These are phyloP conservation scores for Diutina neorugosa DNA, from an alignment of 1,139 yeast genomes.

Conservation along the genomic window DNA sequence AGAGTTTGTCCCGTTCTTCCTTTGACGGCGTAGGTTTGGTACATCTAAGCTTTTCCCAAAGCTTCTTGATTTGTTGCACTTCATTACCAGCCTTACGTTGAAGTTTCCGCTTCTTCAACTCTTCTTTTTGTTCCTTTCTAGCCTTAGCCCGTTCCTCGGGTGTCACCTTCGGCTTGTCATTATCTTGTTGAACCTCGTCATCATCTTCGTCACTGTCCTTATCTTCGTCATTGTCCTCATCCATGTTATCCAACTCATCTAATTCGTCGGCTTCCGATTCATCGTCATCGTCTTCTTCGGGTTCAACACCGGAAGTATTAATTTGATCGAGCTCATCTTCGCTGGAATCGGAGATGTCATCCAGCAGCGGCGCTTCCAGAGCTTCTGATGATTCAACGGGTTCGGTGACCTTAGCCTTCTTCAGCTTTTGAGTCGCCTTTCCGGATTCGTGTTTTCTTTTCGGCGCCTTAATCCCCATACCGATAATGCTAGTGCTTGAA, in stretches of 20 bases:
- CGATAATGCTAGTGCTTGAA: background rate
- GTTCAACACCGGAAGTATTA: slow-evolving; percentile 11
- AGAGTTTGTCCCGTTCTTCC: slow-evolving; percentile 62
- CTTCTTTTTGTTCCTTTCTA: slow-evolving; percentile 42
- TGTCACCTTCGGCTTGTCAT: slow-evolving; percentile 35
- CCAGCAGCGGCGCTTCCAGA: background rate
- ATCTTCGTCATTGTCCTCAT: slow-evolving; percentile 7
- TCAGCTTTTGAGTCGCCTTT: background rate
- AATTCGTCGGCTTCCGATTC: slow-evolving; percentile 12
- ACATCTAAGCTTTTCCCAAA: slow-evolving; percentile 90
- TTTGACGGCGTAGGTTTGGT: slow-evolving; percentile 76
- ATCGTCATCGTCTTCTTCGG: slow-evolving; percentile 11
- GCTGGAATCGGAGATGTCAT: slow-evolving; percentile 1
- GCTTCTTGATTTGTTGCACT: slow-evolving; percentile 71
- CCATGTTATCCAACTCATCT: slow-evolving; percentile 7
- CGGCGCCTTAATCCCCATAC: background rate
- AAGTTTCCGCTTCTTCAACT: slow-evolving; percentile 72
- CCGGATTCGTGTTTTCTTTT: background rate
- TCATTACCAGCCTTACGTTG: slow-evolving; percentile 78
- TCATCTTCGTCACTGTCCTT: slow-evolving; percentile 7
- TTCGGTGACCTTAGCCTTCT: background rate
- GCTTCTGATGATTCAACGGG: background rate
- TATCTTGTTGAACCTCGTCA: slow-evolving; percentile 7
- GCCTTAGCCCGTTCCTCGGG: background rate
- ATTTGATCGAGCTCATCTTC: slow-evolving; percentile 13